Conservation (phyloP, 179 eudicot species). For the Silene coronaria region DNA sequence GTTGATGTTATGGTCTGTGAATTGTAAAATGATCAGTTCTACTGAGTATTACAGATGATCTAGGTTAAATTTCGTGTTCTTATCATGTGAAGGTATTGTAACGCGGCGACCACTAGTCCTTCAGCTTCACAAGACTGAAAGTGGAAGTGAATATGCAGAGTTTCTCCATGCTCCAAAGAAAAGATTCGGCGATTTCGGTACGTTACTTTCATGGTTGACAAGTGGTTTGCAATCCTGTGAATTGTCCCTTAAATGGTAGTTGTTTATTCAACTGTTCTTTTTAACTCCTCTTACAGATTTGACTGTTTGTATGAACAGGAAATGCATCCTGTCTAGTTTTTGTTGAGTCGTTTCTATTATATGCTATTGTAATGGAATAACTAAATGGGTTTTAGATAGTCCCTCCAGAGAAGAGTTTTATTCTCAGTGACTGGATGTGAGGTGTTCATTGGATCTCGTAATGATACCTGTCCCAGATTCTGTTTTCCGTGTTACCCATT, state of each 20-base stretch:
- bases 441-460: no score
- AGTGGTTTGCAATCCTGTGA: not conserved
- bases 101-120: conserved; percentile 92
- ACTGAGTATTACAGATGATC: not conserved
- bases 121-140: conserved; percentile 84
- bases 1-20: not conserved
- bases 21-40: not conserved
- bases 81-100: conserved; percentile 62
- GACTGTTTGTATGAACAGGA: not conserved
- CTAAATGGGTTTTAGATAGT: not conserved
- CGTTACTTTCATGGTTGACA: not conserved
- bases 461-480: no score
- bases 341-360: not conserved
- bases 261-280: not conserved
- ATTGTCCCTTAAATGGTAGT: not conserved
- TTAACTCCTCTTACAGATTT: not conserved
- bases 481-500: no score
- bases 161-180: conserved; percentile 89
- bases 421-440: no score
- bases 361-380: not conserved
- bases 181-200: conserved; percentile 68
- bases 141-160: conserved; percentile 82
- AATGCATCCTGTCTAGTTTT: not conserved
- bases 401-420: not conserved
- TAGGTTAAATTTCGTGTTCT: not conserved